phyloP scores from a whole-genome alignment of 2,329 filamentous ascomycete species.

The Penicillium sp. region DNA sequence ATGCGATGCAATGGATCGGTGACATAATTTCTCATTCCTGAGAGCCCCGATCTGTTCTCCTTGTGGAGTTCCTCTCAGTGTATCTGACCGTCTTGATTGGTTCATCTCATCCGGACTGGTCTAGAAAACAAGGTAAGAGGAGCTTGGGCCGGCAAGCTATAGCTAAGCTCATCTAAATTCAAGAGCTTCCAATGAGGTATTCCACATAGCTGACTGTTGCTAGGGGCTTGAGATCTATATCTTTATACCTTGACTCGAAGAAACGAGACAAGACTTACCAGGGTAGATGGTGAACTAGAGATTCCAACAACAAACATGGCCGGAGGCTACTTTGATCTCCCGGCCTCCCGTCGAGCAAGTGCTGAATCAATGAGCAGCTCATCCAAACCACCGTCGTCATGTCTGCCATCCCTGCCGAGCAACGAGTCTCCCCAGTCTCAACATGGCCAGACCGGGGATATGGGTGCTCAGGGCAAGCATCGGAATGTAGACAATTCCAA shows the following conservation, averaged over 20 bases:
- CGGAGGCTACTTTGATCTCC: slow-evolving; percentile 33
- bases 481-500: slow-evolving; percentile 38
- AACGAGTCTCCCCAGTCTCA: slow-evolving; percentile 19
- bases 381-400: slow-evolving; percentile 23
- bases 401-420: slow-evolving; percentile 21
- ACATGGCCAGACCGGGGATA: slow-evolving; percentile 14
- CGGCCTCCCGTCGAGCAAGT: slow-evolving; percentile 25
- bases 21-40: slow-evolving; percentile 4
- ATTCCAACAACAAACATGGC: slow-evolving; percentile 28
- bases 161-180: slow-evolving; percentile 1
- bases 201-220: slow-evolving; percentile 25
- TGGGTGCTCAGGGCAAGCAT: slow-evolving; percentile 28
- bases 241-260: no score
- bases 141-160: not conserved
- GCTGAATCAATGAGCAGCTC: slow-evolving; percentile 19
- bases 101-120: no score
- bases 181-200: slow-evolving; percentile 1
- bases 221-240: slow-evolving; percentile 6
- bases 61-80: no score
- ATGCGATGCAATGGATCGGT: not conserved
- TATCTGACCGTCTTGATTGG: no score
- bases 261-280: no score
- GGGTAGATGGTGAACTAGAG: no score
- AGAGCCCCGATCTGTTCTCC: not conserved
- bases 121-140: not conserved